Evolutionary conservation across 768 basidiomycete genomes (phyloP).

Genomic region (Boletus coccyginus): DNA sequence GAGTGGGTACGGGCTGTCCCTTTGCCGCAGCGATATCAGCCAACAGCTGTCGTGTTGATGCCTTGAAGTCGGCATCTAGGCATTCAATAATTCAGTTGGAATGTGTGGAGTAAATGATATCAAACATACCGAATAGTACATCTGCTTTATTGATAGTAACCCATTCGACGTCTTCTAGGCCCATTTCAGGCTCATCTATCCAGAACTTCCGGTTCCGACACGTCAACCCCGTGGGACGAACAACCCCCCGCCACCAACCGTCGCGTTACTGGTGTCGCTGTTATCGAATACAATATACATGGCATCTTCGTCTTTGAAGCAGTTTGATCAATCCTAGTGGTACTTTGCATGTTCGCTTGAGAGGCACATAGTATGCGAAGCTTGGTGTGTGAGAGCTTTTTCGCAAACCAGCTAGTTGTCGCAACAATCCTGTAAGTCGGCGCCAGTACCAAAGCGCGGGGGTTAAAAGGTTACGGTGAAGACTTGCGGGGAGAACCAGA

Average conservation of each 20-base stretch:
- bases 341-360: conserved; percentile 46
- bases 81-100: neutral
- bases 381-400: conserved; percentile 68
- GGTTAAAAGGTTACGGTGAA: conserved; percentile 43
- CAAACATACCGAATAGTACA: conserved; percentile 70
- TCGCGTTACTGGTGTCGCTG: conserved; percentile 26
- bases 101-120: neutral
- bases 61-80: conserved; percentile 79
- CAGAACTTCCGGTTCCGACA: conserved; percentile 57
- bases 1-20: conserved; percentile 25
- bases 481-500: conserved; percentile 3
- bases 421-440: conserved; percentile 91
- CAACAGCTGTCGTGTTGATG: conserved; percentile 66
- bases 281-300: conserved; percentile 19
- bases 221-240: conserved; percentile 39
- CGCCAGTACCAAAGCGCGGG: conserved; percentile 77
- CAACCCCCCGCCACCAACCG: conserved; percentile 20
- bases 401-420: conserved; percentile 75
- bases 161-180: conserved; percentile 77
- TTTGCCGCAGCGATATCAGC: conserved; percentile 68
- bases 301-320: conserved; percentile 47
- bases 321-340: conserved; percentile 31
- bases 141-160: conserved; percentile 91
- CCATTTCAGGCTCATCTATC: conserved; percentile 55
- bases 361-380: conserved; percentile 74